Conservation (phyloP, 1,284 basidiomycete species). For the Tranzscheliella williamsii region DNA sequence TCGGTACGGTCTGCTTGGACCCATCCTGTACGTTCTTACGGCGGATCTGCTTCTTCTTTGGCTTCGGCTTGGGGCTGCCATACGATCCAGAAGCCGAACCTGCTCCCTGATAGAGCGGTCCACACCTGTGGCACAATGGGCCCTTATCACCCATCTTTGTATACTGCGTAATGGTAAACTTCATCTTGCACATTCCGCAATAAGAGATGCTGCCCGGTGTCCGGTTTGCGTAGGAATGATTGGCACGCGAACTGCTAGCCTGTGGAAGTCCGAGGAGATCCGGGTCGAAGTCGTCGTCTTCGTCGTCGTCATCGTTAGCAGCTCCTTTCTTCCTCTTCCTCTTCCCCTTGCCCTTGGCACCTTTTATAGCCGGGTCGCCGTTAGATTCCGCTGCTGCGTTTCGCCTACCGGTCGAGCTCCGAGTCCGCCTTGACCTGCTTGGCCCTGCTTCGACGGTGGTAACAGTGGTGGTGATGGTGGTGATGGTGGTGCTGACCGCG, state of each 20-base stretch:
- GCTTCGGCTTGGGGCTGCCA: constrained; percentile 16
- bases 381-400: constrained; percentile 64
- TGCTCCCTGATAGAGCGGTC: constrained; percentile 22
- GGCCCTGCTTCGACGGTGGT: constrained; percentile 61
- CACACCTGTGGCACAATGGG: constrained; percentile 43
- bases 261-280: constrained; percentile 61
- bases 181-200: constrained; percentile 79
- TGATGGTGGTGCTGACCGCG: too few relatives aligned
- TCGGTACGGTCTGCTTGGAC: constrained; percentile 64
- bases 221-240: constrained; percentile 28
- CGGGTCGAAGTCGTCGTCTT: constrained; percentile 62
- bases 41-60: constrained; percentile 28
- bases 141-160: constrained; percentile 60
- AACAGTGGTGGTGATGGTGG: constrained; percentile 51
- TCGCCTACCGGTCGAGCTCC: constrained; percentile 17
- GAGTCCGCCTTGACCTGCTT: neutral
- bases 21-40: constrained; percentile 25
- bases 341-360: constrained; percentile 63
- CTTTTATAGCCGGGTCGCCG: too few relatives aligned
- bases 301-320: constrained; percentile 12
- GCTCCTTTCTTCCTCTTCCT: constrained; percentile 6
- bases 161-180: constrained; percentile 79
- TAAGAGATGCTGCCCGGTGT: constrained; percentile 76
- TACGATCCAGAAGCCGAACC: constrained; percentile 12
- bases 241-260: constrained; percentile 66